phyloP scores from a whole-genome alignment of 257 asterid genomes.

The Nicotiana undulata region DNA sequence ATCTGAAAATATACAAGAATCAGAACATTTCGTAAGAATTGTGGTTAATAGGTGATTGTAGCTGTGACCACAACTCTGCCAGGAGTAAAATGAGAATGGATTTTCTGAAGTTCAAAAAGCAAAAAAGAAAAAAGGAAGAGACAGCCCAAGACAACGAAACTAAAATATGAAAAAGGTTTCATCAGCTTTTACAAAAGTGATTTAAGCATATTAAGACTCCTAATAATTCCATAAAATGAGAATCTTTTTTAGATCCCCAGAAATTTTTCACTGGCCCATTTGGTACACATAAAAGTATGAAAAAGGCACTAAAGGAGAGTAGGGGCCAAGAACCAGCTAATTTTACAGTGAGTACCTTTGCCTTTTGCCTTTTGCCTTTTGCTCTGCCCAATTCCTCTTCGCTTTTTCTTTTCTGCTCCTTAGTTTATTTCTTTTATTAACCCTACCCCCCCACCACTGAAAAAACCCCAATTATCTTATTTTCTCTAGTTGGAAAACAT shows the following conservation, averaged over 20 bases:
- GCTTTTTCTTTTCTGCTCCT: constrained; percentile 2
- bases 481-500: background rate
- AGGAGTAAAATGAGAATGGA: background rate
- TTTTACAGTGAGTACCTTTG: constrained; percentile 3
- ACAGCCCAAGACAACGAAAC: background rate
- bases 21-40: background rate
- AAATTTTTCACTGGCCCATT: background rate
- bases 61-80: background rate
- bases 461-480: background rate
- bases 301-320: background rate
- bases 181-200: background rate
- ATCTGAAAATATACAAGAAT: background rate
- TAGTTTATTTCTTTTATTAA: background rate
- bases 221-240: background rate
- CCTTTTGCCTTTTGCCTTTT: constrained; percentile 13
- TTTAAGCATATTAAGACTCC: background rate
- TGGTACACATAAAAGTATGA: background rate
- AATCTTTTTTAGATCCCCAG: constrained; percentile 5
- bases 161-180: background rate
- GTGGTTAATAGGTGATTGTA: background rate
- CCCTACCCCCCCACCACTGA: background rate
- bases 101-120: background rate
- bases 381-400: background rate
- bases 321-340: constrained; percentile 22
- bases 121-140: background rate